Evolutionary conservation across 345 rosid species (phyloP).

Genomic region (Salix udensis): DNA sequence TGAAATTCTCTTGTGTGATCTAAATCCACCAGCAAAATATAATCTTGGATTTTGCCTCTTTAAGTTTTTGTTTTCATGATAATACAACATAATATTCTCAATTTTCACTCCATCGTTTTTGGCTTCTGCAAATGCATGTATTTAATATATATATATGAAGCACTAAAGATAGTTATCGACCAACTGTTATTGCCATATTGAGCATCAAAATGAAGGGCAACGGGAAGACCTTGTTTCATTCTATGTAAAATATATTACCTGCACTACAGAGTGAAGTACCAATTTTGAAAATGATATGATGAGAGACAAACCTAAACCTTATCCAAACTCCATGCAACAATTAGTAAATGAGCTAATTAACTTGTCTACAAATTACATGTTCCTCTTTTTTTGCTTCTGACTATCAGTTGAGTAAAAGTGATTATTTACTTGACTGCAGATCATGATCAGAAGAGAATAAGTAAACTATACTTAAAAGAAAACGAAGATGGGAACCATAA

Average conservation of each 20-base stretch:
- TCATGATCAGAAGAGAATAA: neutral
- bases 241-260: neutral
- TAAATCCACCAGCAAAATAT: neutral
- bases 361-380: neutral
- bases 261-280: neutral
- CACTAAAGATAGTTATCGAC: neutral
- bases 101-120: neutral
- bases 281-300: neutral
- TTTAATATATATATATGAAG: neutral
- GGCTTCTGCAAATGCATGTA: neutral
- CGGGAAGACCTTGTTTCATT: neutral
- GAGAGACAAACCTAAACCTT: neutral
- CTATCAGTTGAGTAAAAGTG: neutral
- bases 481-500: neutral
- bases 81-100: neutral
- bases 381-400: neutral
- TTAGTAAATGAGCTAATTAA: neutral
- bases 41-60: neutral
- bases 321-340: neutral
- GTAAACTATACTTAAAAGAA: neutral
- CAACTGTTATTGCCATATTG: neutral
- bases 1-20: neutral
- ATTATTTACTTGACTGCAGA: neutral
- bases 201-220: neutral
- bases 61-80: neutral